phyloP scores from a whole-genome alignment of 306 rosid genomes.

The Arachis stenosperma region DNA sequence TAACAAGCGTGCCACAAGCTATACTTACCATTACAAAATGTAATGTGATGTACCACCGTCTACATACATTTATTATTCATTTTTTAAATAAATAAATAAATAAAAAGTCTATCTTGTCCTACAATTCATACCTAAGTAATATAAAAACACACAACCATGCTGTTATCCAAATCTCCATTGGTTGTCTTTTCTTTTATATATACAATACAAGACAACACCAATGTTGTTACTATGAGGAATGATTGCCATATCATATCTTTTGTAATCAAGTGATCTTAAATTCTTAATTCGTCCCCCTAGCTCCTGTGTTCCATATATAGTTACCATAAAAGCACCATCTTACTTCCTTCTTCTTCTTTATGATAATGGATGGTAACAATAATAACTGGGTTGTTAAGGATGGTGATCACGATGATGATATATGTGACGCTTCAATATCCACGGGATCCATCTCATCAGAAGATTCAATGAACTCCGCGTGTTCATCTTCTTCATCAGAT shows the following conservation, averaged over 20 bases:
- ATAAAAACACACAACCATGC: conserved; percentile 13
- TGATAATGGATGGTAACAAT: conserved; percentile 23
- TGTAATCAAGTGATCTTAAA: background rate
- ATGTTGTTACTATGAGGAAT: conserved; percentile 8
- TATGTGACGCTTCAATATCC: conserved; percentile 34
- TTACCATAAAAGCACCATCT: background rate
- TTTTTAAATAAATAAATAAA: background rate
- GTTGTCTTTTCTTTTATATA: conserved; percentile 5
- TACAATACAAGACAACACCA: background rate
- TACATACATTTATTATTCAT: background rate
- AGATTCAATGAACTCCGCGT: conserved; percentile 52
- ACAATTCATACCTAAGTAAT: background rate
- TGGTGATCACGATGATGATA: conserved; percentile 2
- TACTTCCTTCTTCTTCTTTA: background rate
- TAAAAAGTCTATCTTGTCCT: background rate
- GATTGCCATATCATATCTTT: background rate
- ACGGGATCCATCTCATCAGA: conserved; percentile 46
- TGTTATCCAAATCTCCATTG: conserved; percentile 51
- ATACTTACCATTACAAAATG: conserved; percentile 29
- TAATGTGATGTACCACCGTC: background rate
- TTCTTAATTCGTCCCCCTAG: too few relatives aligned
- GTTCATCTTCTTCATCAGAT: conserved; percentile 53
- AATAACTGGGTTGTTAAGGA: conserved; percentile 38
- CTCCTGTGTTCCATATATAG: background rate
- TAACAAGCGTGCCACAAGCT: conserved; percentile 43